Evolutionary conservation across 2,329 filamentous ascomycete species (phyloP).

Genomic region (Amesomyces nigricolor): DNA sequence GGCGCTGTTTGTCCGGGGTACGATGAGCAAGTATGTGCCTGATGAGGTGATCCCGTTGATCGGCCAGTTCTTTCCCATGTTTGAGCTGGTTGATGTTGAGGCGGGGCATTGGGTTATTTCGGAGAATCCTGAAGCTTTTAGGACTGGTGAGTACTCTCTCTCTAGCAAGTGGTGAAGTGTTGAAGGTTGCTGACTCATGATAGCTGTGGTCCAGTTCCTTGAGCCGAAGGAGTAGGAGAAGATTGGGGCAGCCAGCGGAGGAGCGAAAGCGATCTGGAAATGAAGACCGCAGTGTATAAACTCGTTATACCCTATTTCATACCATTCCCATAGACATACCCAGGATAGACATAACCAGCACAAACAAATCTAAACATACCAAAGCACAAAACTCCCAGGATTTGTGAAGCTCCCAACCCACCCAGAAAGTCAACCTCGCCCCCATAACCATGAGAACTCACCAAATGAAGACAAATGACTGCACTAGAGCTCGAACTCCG

Average conservation of each 20-base stretch:
- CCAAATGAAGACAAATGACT: no score
- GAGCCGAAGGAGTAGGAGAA: slow-evolving; percentile 29
- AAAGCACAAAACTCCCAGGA: no score
- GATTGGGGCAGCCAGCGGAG: not conserved
- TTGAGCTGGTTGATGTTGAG: slow-evolving; percentile 67
- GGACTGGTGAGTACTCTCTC: slow-evolving; percentile 51
- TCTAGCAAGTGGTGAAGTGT: not conserved
- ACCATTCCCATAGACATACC: not conserved
- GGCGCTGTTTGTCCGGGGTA: slow-evolving; percentile 75
- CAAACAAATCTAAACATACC: not conserved
- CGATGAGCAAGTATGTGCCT: slow-evolving; percentile 69
- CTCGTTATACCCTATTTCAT: not conserved
- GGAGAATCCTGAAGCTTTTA: slow-evolving; percentile 78
- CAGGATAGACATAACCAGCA: not conserved
- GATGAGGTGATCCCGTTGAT: slow-evolving; percentile 76
- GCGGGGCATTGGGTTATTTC: slow-evolving; percentile 84
- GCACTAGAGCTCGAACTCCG: no score
- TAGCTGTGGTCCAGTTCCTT: slow-evolving; percentile 34
- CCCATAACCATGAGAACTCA: not conserved
- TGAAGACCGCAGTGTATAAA: not conserved
- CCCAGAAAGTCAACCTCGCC: not conserved
- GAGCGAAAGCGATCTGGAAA: not conserved
- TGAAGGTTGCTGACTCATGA: slow-evolving; percentile 3
- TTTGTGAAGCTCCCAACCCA: not conserved
- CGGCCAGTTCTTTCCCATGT: slow-evolving; percentile 75